A percentile compares a stretch with the other conserved stretches of the same genome.
Conservation (phyloP, 23 red algal genomes). For the Pyropia yezoensis region DNA sequence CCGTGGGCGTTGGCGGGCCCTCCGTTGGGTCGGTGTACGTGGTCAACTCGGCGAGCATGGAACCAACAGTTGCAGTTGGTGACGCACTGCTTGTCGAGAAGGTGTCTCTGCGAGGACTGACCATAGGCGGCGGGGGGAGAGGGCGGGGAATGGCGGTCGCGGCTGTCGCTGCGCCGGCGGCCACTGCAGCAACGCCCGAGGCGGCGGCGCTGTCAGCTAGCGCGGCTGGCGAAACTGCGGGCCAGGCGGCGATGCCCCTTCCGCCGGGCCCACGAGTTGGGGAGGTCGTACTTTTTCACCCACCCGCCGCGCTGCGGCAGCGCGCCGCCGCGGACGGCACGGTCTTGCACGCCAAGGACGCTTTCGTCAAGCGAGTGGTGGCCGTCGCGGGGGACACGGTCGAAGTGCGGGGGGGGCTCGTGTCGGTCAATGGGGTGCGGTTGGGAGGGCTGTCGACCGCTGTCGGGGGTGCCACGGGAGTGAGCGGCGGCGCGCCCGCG, state of each 20-base stretch:
- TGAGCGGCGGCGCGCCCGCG: too few relatives aligned
- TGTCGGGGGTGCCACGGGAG: too few relatives aligned
- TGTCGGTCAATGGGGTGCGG: slow-evolving; percentile 62
- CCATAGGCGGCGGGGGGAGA: too few relatives aligned
- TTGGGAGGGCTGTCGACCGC: too few relatives aligned
- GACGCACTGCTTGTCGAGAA: slow-evolving; percentile 87
- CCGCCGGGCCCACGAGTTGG: slow-evolving; percentile 20
- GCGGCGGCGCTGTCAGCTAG: too few relatives aligned
- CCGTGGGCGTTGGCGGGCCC: slow-evolving; percentile 13
- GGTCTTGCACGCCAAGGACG: slow-evolving; percentile 1
- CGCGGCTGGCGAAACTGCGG: neutral
- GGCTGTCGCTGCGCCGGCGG: slow-evolving; percentile 13
- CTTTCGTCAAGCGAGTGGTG: slow-evolving; percentile 72
- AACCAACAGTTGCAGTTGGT: slow-evolving; percentile 63
- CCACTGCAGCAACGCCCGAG: neutral
- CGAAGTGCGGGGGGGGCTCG: slow-evolving; percentile 30
- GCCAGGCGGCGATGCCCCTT: slow-evolving; percentile 58
- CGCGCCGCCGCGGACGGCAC: too few relatives aligned
- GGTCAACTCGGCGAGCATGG: slow-evolving; percentile 70
- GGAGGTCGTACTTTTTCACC: slow-evolving; percentile 44
- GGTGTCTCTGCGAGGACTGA: slow-evolving; percentile 8
- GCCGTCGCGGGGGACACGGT: slow-evolving; percentile 67
- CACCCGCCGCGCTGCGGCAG: slow-evolving; percentile 11
- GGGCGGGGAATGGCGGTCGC: neutral
- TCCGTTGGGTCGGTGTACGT: slow-evolving; percentile 20